Percentiles rank a stretch among this genome's conserved stretches.
phyloP scores from a whole-genome alignment of 1,139 yeast species.

The Candida glucosophila region DNA sequence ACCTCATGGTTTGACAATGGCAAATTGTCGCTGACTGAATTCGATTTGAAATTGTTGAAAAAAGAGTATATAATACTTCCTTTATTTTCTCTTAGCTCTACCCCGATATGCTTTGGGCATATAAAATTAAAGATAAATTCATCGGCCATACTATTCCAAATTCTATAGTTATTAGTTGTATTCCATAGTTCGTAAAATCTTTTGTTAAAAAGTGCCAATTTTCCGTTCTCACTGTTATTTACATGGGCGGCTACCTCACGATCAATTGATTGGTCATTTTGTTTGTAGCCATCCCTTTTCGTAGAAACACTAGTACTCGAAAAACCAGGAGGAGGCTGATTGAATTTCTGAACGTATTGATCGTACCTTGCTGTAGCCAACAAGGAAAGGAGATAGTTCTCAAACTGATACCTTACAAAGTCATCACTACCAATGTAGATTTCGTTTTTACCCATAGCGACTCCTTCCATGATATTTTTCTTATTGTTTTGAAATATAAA shows the following conservation, averaged over 20 bases:
- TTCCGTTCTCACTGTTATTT: constrained; percentile 18
- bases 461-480: constrained; percentile 3
- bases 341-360: constrained; percentile 42
- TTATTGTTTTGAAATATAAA: constrained; percentile 16
- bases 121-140: constrained; percentile 84
- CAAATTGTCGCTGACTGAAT: too few species aligned
- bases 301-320: constrained; percentile 7
- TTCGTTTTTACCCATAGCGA: constrained; percentile 8
- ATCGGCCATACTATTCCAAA: constrained; percentile 71
- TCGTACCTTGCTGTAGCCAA: constrained; percentile 65
- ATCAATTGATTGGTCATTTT: constrained; percentile 1
- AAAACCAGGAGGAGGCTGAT: constrained; percentile 38
- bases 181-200: constrained; percentile 62
- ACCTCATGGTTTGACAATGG: too few species aligned
- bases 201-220: constrained; percentile 34
- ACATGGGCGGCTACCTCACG: constrained; percentile 2
- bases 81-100: constrained; percentile 12
- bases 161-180: constrained; percentile 53
- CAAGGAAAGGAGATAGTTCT: constrained; percentile 76
- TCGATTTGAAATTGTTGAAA: constrained; percentile 19
- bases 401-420: constrained; percentile 78
- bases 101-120: constrained; percentile 63
- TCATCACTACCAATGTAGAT: constrained; percentile 72
- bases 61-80: constrained; percentile 16
- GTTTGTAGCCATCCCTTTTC: background rate